Conservation (phyloP, 345 rosid genomes). For the Cochlearia excelsa region DNA sequence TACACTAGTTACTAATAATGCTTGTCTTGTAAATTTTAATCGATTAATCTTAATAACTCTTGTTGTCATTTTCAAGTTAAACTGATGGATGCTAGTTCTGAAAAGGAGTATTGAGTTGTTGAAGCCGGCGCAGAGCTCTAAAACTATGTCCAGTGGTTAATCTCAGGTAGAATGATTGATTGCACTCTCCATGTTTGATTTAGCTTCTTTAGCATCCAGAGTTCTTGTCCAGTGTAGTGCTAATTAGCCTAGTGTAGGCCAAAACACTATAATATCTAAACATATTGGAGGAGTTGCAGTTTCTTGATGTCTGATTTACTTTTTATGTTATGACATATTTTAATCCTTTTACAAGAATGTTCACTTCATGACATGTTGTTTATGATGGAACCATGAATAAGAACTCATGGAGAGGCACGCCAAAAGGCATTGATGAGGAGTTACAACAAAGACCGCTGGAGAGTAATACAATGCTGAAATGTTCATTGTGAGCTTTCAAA, state of each 20-base stretch:
- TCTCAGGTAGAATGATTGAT: slow-evolving; percentile 67
- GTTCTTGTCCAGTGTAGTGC: too few species aligned
- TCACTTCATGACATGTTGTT: slow-evolving; percentile 6
- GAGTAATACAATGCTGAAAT: slow-evolving; percentile 71
- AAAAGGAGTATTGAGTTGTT: slow-evolving; percentile 61
- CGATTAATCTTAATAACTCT: not conserved
- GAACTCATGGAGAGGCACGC: slow-evolving; percentile 87
- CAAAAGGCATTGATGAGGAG: slow-evolving; percentile 86
- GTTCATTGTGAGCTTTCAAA: slow-evolving; percentile 57
- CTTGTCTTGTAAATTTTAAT: not conserved
- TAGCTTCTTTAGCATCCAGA: not conserved
- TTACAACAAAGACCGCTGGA: slow-evolving; percentile 68
- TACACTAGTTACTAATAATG: not conserved
- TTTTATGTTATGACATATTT: not conserved
- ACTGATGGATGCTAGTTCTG: slow-evolving; percentile 60
- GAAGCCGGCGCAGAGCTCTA: slow-evolving; percentile 65
- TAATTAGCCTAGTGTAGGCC: too few species aligned
- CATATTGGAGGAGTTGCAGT: too few species aligned
- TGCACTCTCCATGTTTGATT: not conserved
- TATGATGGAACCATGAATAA: slow-evolving; percentile 62
- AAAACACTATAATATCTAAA: too few species aligned
- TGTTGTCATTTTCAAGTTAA: slow-evolving; percentile 45
- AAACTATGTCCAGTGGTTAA: slow-evolving; percentile 61
- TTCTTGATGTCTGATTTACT: not conserved
- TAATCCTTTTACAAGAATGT: slow-evolving; percentile 7